Conservation (phyloP, 345 rosid genomes). For the Eucalyptus regnans region DNA sequence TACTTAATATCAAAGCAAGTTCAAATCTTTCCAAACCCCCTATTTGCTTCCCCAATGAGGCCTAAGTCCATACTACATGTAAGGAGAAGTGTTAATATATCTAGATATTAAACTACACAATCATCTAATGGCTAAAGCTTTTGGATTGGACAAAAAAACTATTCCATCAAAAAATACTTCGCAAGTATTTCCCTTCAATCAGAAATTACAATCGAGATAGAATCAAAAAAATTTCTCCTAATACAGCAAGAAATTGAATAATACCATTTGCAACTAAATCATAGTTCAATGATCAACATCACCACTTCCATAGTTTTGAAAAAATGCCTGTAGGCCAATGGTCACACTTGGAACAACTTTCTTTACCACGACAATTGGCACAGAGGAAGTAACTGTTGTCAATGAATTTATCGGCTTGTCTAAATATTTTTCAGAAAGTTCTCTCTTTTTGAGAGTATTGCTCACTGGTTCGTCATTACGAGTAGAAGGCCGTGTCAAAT, state of each 20-base stretch:
- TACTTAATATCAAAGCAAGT: not conserved
- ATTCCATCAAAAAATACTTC: not conserved
- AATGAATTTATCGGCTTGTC: not conserved
- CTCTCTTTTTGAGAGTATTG: not conserved
- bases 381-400: not conserved
- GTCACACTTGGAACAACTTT: slow-evolving; percentile 11
- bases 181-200: not conserved
- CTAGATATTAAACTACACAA: not conserved
- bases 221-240: not conserved
- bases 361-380: slow-evolving; percentile 34
- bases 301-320: slow-evolving; percentile 49
- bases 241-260: not conserved
- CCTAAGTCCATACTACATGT: not conserved
- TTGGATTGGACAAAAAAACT: not conserved
- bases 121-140: not conserved
- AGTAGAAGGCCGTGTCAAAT: not conserved
- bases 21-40: not conserved
- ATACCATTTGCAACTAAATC: not conserved
- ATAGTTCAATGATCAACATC: slow-evolving; percentile 8
- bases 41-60: not conserved
- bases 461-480: not conserved
- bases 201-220: not conserved
- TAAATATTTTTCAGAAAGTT: not conserved
- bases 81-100: not conserved
- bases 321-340: slow-evolving; percentile 30